phyloP scores from a whole-genome alignment of 306 rosid genomes.

The Potentilla sterilis region DNA sequence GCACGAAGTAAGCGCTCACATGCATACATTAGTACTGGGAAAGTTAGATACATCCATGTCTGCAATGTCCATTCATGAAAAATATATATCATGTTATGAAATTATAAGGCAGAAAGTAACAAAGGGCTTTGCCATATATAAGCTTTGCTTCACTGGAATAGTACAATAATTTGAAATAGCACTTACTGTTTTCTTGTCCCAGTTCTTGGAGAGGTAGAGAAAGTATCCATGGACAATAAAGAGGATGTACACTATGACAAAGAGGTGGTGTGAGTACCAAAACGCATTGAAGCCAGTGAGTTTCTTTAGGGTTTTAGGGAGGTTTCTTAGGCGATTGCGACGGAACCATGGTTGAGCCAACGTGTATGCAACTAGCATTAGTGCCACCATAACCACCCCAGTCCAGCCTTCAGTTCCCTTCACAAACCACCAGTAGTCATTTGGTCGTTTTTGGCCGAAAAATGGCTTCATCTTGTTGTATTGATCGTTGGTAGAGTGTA shows the following conservation, averaged over 20 bases:
- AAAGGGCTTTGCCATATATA: neutral
- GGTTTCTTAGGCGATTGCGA: constrained; percentile 45
- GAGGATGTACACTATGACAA: constrained; percentile 75
- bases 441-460: constrained; percentile 58
- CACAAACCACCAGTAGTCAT: constrained; percentile 89
- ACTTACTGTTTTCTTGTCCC: constrained; percentile 86
- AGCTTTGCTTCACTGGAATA: neutral
- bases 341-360: constrained; percentile 93
- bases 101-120: neutral
- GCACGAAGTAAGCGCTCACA: constrained; percentile 85
- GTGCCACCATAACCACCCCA: constrained; percentile 68
- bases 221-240: constrained; percentile 71
- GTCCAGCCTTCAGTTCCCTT: constrained; percentile 92
- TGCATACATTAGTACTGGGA: constrained; percentile 70
- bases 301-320: constrained; percentile 61
- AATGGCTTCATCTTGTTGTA: constrained; percentile 58
- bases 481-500: constrained; percentile 53
- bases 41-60: constrained; percentile 89
- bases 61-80: constrained; percentile 22
- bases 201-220: constrained; percentile 72
- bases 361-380: constrained; percentile 74
- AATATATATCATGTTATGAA: neutral
- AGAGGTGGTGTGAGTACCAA: constrained; percentile 93
- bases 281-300: constrained; percentile 90
- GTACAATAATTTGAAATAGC: neutral